Base-by-base conservation (phyloP, 257 asterid species). In the Solanum chilense region DNA sequence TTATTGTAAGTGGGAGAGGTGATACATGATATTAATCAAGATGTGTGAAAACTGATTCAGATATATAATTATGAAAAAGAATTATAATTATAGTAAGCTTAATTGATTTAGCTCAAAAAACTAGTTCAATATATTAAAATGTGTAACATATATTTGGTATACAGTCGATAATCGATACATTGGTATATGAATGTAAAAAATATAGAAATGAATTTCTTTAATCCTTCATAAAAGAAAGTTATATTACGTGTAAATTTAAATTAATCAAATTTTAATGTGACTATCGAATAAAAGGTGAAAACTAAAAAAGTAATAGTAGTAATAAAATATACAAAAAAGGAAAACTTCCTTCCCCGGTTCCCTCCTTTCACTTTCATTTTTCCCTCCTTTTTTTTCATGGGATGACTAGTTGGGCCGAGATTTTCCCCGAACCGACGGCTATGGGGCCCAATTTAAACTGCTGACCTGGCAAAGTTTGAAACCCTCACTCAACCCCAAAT, bases 1-100 rank as follows among this genome's bases (percentile, higher is more conserved):
- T 58, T 3, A 20, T 20, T 20, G 12, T 1, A 7, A 0, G 66
- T 8, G 25, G 0, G 1, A 8, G 12, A 7, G 12, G 12, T 58
- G 25, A 0, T 5, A 8, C 12, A 2, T 58, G 25, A 58, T 20
- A 58, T 58, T 58, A 20, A 0, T 58, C 0, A 20, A 8, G 5
- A 12, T 8, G 5, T 20, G 25, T 1, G 66, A 20, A 58, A 58
- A 1, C 0, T 0, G 2, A 58, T 58, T 0, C 12, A 0, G 0
- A 58, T 12, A 58, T 1, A 20, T 58, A 20, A 58, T 58, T 20
- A 58, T 58, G 66, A 58, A 58, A 58, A 20, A 20, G 5, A 20
- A 7, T 3, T 7, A 58, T 20, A 20, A 58, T 58, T 20, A 20
- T 58, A 20, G 5, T 3, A 58, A 33, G 78, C 9, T 71, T 71